Evolutionary conservation across 257 asterid genomes (phyloP), one percentile per base, ranked within the genome.

Genomic region (Petunia axillaris): DNA sequence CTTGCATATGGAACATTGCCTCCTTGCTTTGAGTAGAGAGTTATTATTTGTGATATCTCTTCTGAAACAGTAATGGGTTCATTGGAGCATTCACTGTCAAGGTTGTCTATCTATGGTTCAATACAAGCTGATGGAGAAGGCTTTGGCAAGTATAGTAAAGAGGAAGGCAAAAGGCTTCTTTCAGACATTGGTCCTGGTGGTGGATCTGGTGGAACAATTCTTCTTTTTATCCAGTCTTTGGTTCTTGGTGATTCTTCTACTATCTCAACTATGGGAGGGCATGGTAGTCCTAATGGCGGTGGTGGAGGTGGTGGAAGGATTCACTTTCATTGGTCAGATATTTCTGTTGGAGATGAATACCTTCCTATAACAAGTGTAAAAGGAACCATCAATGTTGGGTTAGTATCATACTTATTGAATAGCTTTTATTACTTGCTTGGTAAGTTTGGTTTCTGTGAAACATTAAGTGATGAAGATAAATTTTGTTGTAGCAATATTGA

Each of bases 271-370:
- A 79, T 83, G 70, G 98, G 98, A 76, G 98, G 98, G 79, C 89
- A 87, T 85, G 98, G 98, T 76, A 87, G 96, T 83, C 85, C 86
- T 59, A 86, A 90, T 83, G 89, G 94, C n/a, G 97, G 98, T 25
- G 98, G 98, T 53, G 98, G 98, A 73, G 98, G 93, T 37, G 98
- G 97, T 73, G 98, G 98, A 85, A 88, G 98, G 86, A 83, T 92
- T 91, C 95, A 91, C 85, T 91, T 94, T 85, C 98, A 94, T 79
- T 94, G 98, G 97, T 88, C 97, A 63, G 97, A 90, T 65, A 87
- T 94, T 67, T 84, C 89, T 50, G 83, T 78, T 66, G 93, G 91
- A 85, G 94, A 94, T 83, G 97, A 94, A 63, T 94, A 91, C 86
- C 62, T 85, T 81, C 94, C 97, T 39, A 81, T 88, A 86, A 93